Conservation (phyloP, 768 basidiomycete genomes). For the Fomitopsis pulvina region DNA sequence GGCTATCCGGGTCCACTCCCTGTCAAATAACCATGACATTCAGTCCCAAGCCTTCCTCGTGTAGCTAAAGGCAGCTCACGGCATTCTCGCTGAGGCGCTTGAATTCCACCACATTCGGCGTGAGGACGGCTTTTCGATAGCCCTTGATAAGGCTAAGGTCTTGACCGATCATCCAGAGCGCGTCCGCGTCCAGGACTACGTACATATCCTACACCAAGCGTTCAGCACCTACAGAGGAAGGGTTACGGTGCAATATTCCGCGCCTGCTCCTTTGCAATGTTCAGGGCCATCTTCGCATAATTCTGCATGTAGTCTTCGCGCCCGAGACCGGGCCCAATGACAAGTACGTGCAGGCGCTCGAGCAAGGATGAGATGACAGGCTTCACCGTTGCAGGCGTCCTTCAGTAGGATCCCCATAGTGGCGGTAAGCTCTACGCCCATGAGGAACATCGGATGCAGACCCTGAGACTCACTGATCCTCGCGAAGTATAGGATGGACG, state of each 20-base stretch:
- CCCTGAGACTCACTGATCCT: conserved; percentile 46
- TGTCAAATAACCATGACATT: conserved; percentile 5
- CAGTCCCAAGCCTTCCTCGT: background rate
- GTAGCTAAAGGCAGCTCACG: conserved; percentile 30
- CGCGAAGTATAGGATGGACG: conserved; percentile 85
- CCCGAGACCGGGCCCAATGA: conserved; percentile 93
- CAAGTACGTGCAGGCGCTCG: conserved; percentile 82
- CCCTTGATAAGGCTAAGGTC: conserved; percentile 72
- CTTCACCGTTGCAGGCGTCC: conserved; percentile 41
- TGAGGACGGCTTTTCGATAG: conserved; percentile 82
- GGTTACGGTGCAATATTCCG: background rate
- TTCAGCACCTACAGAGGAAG: background rate
- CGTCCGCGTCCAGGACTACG: conserved; percentile 93
- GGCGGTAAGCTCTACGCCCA: background rate
- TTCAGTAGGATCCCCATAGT: conserved; percentile 19
- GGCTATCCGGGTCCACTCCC: conserved; percentile 47
- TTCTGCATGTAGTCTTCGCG: conserved; percentile 86
- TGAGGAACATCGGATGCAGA: background rate
- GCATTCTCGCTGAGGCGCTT: conserved; percentile 71
- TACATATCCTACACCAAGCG: conserved; percentile 63
- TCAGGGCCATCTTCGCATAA: conserved; percentile 71
- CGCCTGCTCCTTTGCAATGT: conserved; percentile 50
- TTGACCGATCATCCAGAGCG: conserved; percentile 75
- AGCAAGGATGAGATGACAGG: conserved; percentile 61
- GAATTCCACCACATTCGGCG: conserved; percentile 94